A percentile compares a stretch with the other conserved stretches of the same genome.
Evolutionary conservation across 2,329 filamentous ascomycete genomes (phyloP).

Genomic region (Exophiala bonariae): DNA sequence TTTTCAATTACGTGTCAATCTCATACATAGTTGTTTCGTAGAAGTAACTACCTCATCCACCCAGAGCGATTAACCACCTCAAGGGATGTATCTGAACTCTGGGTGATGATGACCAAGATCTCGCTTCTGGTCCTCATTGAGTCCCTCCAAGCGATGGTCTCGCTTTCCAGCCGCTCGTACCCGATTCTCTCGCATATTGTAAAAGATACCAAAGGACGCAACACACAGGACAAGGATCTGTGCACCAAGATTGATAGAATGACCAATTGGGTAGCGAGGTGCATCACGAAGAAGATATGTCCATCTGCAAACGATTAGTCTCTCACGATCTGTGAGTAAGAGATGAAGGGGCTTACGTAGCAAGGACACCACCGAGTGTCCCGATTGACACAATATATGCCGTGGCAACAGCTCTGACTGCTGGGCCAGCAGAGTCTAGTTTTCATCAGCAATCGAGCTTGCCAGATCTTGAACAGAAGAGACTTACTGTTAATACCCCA

Average conservation of each 20-base stretch:
- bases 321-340: too few species aligned
- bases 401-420: conserved; percentile 67
- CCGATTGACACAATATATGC: conserved; percentile 79
- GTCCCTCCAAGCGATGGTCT: conserved; percentile 36
- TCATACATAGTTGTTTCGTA: background rate
- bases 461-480: conserved; percentile 33
- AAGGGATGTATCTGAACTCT: conserved; percentile 18
- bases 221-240: conserved; percentile 20
- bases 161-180: conserved; percentile 29
- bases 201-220: conserved; percentile 20
- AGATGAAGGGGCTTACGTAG: conserved; percentile 60
- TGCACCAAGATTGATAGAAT: conserved; percentile 49
- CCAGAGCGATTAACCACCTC: background rate
- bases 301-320: conserved; percentile 16
- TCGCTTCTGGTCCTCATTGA: conserved; percentile 28
- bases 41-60: background rate
- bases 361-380: conserved; percentile 75
- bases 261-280: conserved; percentile 53
- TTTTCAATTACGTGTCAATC: conserved; percentile 4
- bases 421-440: conserved; percentile 55
- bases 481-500: conserved; percentile 78
- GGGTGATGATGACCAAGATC: conserved; percentile 37
- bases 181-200: conserved; percentile 34
- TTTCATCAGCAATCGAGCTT: background rate
- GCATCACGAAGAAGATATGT: conserved; percentile 38